Percentiles rank a stretch among this genome's conserved stretches.
phyloP scores from a whole-genome alignment of 371 early-diverging fungal genomes.

The Mortierella sp. region DNA sequence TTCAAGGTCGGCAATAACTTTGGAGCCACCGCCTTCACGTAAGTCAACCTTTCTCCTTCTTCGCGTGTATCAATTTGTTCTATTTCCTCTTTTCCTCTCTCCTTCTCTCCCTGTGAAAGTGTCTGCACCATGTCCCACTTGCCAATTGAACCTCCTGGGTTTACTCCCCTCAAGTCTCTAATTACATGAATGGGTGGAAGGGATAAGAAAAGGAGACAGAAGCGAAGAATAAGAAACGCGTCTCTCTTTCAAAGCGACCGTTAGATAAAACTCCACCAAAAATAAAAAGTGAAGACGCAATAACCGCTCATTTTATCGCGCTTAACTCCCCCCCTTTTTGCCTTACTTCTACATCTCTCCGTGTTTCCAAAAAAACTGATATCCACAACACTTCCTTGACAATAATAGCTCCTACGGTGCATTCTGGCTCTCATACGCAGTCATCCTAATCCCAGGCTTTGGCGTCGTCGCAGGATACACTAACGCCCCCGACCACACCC shows the following conservation, averaged over 20 bases:
- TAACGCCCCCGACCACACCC: slow-evolving; percentile 50
- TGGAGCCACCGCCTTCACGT: slow-evolving; percentile 85
- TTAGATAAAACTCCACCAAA: background rate
- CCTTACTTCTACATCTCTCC: background rate
- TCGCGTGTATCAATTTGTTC: background rate
- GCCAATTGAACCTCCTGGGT: background rate
- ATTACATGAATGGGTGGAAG: slow-evolving; percentile 3
- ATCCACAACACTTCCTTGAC: background rate
- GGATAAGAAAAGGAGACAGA: background rate
- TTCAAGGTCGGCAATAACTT: slow-evolving; percentile 83
- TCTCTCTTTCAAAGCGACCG: background rate
- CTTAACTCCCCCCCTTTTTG: background rate
- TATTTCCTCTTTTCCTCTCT: background rate
- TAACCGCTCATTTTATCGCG: background rate
- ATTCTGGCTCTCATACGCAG: slow-evolving; percentile 84
- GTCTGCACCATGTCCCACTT: background rate
- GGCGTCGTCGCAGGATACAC: slow-evolving; percentile 63
- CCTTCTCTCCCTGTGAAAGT: too few relatives aligned
- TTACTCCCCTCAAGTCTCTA: background rate
- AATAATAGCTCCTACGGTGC: slow-evolving; percentile 73
- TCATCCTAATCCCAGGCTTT: slow-evolving; percentile 72
- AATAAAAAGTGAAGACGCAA: background rate
- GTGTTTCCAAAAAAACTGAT: background rate
- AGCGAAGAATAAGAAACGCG: background rate
- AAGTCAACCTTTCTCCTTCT: slow-evolving; percentile 11